Evolutionary conservation across 768 basidiomycete genomes (phyloP), one percentile per base, ranked within the genome.

Genomic region (Russula abietina): DNA sequence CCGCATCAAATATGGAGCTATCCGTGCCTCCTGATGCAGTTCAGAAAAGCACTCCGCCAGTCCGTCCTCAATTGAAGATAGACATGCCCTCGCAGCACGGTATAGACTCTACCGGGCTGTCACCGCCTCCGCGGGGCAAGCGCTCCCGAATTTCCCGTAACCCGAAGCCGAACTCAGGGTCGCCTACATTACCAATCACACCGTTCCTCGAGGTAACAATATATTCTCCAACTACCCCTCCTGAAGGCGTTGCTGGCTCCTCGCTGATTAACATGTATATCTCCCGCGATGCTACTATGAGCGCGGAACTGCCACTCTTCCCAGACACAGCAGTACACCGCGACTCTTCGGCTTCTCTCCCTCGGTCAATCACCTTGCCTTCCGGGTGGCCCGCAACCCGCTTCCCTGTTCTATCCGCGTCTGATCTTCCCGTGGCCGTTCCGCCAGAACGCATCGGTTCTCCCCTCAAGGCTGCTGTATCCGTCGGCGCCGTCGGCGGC

Each of bases 201-300:
- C 46, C 58, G 14, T 22, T 55, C 53, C 30, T 55, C 8, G 58
- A 59, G 53, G 58, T 55, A 39, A 57, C 57, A 32, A 32, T 55
- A n/a, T 46, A 26, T 33, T 54, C 58, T 16, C 33, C 53, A 22
- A 19, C 33, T 3, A 1, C 36, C 12, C 28, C 62, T 24, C 41
- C 52, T 9, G 30, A 2, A 39, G 60, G 62, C 9, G 62, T 61
- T 46, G 55, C 61, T 46, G 64, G 72, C 64, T 72, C 72, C 65
- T 72, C 72, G 16, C 45, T 73, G 36, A 62, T 73, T 55, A 70
- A 65, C 64, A 70, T 73, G 72, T 73, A 72, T 64, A 59, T 68
- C 26, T 71, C 69, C 8, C 65, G 64, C 14, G 49, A 67, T 3
- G 57, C 71, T 0, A 57, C 62, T 10, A 16, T 50, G 3, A 52